Base-by-base conservation (phyloP, 2,329 filamentous ascomycete species). In the Arachnomyces sp. region DNA sequence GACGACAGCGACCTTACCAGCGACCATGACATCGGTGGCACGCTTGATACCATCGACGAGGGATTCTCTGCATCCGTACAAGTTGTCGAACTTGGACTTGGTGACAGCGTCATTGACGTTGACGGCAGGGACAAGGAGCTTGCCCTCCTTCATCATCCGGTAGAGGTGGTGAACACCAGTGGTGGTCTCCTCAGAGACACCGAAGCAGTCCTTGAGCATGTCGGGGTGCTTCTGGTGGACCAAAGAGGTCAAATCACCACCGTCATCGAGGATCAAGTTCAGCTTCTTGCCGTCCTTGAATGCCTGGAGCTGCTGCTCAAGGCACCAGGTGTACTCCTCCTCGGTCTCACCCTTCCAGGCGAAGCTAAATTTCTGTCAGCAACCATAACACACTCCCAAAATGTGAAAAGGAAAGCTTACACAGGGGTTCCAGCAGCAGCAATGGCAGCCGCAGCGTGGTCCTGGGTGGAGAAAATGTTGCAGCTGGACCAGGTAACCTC, bases 61-160 rank as follows among this genome's bases (percentile, higher is more conserved):
- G 51, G 90, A 95, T 77, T 96, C 92, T 67, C 88, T 84, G 87
- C 92, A 96, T 65, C 92, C 90, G 80, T 96, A 98, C 53, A 96
- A 75, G 83, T 98, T 98, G 81, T 96, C 92, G 69, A 98, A 98
- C 81, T 98, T 98, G 74, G 88, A 95, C 84, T 96, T 98, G 72
- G 92, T 98, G 66, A 98, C 90, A 45, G 85, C 89, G 82, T 98
- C 90, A 77, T 98, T 96, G 78, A 98, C 90, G 72, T 98, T 98
- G 82, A 96, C 87, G 71, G 90, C 78, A 55, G 92, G 92, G 54
- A 95, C 86, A 49, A 95, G 83, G 52, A 96, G 87, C 69, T 80
- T 77, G 67, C 79, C 78, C 57, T 86, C 82, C 80, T 92, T 95
- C 68, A 96, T 74, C 89, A 95, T 95, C 66, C 82, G 80, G 85